Percentiles rank a stretch among this genome's conserved stretches.
Evolutionary conservation across 306 rosid species (phyloP).

Genomic region (Myrica gale): DNA sequence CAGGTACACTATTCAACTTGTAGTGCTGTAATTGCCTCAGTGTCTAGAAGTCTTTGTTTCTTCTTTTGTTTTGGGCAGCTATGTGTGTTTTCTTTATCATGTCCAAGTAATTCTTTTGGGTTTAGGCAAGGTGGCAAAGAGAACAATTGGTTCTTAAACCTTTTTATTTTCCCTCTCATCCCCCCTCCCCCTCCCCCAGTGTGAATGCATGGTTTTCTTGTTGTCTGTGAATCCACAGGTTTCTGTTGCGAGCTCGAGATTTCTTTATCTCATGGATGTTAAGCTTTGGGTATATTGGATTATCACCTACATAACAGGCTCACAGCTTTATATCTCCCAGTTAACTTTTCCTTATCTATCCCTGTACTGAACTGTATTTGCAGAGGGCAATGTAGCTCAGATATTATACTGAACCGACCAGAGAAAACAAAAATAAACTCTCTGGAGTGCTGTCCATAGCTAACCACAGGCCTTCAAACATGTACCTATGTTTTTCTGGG

Average conservation of each 20-base stretch:
- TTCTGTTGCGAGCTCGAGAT: neutral
- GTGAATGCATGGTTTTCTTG: neutral
- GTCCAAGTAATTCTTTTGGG: neutral
- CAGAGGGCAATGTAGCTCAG: neutral
- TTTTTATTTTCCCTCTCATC: neutral
- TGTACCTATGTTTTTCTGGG: no score
- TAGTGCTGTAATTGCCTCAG: neutral
- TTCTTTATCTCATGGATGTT: no score
- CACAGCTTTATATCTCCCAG: neutral
- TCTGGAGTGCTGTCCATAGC: neutral
- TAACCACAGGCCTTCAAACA: neutral
- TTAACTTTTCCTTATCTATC: neutral
- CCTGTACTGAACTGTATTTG: neutral
- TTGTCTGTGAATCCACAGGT: neutral
- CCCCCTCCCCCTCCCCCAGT: neutral
- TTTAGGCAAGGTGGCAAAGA: neutral
- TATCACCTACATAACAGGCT: no score
- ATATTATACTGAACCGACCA: neutral
- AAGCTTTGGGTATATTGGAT: no score
- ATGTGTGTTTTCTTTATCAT: no score
- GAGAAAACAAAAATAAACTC: neutral
- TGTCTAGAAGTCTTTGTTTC: neutral
- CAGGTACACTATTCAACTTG: constrained; percentile 45
- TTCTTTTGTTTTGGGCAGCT: neutral
- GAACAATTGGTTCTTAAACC: neutral